These are phyloP conservation scores for Nigrospora oryzae DNA, from an alignment of 2,329 filamentous ascomycete genomes.

Conservation along the genomic window DNA sequence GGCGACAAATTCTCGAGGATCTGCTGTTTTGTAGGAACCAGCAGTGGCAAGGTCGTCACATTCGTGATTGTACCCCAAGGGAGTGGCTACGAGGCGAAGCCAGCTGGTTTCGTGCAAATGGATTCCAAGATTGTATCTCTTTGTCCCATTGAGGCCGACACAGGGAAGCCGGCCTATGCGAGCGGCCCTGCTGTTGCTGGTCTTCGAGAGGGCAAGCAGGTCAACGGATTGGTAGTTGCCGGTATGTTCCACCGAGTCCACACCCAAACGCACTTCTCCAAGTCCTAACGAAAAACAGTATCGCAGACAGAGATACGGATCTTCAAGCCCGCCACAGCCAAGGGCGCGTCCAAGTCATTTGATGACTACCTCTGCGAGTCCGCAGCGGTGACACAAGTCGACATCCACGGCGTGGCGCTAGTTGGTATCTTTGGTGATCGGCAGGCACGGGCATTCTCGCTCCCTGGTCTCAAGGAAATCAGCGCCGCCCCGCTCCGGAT, in stretches of 20 bases:
- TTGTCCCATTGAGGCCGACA: slow-evolving; percentile 69
- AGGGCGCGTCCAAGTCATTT: slow-evolving; percentile 88
- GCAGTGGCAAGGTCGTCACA: slow-evolving; percentile 71
- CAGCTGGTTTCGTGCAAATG: slow-evolving; percentile 59
- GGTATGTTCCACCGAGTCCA: slow-evolving; percentile 34
- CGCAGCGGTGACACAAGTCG: slow-evolving; percentile 67
- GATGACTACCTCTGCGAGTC: slow-evolving; percentile 76
- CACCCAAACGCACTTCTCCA: not conserved
- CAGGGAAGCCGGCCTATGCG: slow-evolving; percentile 67
- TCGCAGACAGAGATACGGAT: slow-evolving; percentile 71
- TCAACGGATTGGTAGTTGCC: slow-evolving; percentile 74
- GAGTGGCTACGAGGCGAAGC: slow-evolving; percentile 63
- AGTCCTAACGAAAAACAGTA: slow-evolving; percentile 31
- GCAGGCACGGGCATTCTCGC: slow-evolving; percentile 68
- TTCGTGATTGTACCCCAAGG: slow-evolving; percentile 81
- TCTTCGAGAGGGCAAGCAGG: slow-evolving; percentile 63
- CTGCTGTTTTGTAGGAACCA: slow-evolving; percentile 84
- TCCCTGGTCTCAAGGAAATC: slow-evolving; percentile 85
- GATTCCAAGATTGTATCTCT: slow-evolving; percentile 69
- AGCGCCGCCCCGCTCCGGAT: slow-evolving; percentile 57
- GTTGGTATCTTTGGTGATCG: slow-evolving; percentile 82
- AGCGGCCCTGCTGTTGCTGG: slow-evolving; percentile 68
- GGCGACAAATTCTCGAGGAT: slow-evolving; percentile 96
- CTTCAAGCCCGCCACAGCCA: slow-evolving; percentile 75
- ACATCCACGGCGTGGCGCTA: slow-evolving; percentile 68